Base-by-base conservation (phyloP, 257 asterid genomes). In the Nicotiana undulata region DNA sequence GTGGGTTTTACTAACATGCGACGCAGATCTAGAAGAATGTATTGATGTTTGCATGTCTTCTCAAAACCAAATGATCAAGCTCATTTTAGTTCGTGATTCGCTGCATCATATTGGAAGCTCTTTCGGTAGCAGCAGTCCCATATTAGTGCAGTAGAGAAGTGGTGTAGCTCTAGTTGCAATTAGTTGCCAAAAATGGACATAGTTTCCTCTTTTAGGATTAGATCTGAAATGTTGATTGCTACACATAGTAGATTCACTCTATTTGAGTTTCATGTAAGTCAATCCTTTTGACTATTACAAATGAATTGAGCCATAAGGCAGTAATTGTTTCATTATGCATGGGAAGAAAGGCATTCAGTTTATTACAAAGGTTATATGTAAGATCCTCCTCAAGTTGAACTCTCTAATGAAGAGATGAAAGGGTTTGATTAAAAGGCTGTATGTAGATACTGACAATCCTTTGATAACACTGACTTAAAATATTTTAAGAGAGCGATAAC, bases 11-110 rank as follows among this genome's bases (percentile, higher is more conserved):
- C 60, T 93, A 51, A 93, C 97, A 8, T 95, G 99, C 17, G 96
- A 93, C 52, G 99, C 94, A 18, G 99, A 95, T 87, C 87, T 95
- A 6, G 97, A 87, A 82, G 98, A 95, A 84, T 93, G 99, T 79
- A 79, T 95, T 3, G 96, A 91, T 31, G 89, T 93, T 24, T 89
- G 88, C 79, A 83, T 85, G 12, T 79, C 93, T 6, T 87, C 90
- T 1, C 75, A 64, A 74, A 85, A 40, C 87, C 90, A 89, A 64
- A 92, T 93, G 12, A 91, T 93, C 44, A 93, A 83, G 93, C 92
- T 95, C 17, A 70, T 84, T 6, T 85, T 94, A 59, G 81, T 87
- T 55, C 83, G 67, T 4, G 86, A 83, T 60, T 79, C 89, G 16
- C 92, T 84, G 22, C 85, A 84, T 49, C 89, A 84, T 16, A 32